Conservation (phyloP, 2,329 filamentous ascomycete species). For the Talaromyces sp. region DNA sequence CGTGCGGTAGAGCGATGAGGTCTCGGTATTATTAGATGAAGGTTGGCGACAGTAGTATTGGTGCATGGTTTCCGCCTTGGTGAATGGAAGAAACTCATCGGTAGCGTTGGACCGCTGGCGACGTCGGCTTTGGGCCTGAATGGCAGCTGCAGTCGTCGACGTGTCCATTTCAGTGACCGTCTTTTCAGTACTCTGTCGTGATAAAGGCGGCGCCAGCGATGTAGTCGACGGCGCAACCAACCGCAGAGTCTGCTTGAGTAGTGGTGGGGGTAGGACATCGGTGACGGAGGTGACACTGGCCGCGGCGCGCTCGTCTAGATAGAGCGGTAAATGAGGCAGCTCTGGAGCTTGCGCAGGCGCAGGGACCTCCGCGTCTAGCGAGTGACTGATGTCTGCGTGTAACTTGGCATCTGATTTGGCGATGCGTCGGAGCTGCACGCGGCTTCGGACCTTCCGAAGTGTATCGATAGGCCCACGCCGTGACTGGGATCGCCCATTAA, state of each 20-base stretch:
- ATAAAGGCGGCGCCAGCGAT: slow-evolving; percentile 24
- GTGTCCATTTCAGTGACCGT: slow-evolving; percentile 26
- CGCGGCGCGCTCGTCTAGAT: slow-evolving; percentile 2
- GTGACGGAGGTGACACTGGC: slow-evolving; percentile 16
- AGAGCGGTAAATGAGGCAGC: not conserved
- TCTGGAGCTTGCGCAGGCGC: not conserved
- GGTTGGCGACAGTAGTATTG: slow-evolving; percentile 28
- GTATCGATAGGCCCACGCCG: slow-evolving; percentile 32
- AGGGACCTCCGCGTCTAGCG: slow-evolving; percentile 1
- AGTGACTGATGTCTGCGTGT: slow-evolving; percentile 17
- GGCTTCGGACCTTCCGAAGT: slow-evolving; percentile 35
- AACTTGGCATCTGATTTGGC: slow-evolving; percentile 33
- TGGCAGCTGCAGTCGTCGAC: slow-evolving; percentile 28
- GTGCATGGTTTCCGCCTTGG: slow-evolving; percentile 24
- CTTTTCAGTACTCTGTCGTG: slow-evolving; percentile 19
- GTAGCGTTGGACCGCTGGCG: slow-evolving; percentile 24
- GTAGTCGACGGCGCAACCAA: slow-evolving; percentile 32
- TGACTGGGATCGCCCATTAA: slow-evolving; percentile 30
- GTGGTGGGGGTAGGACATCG: slow-evolving; percentile 20
- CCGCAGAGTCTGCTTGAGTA: slow-evolving; percentile 27
- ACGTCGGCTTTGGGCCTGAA: slow-evolving; percentile 30
- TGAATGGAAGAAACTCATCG: slow-evolving; percentile 17
- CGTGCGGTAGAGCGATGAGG: not conserved
- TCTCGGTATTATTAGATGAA: slow-evolving; percentile 14
- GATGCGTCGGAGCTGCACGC: slow-evolving; percentile 30